These are phyloP conservation scores for Ascochyta lentis DNA, from an alignment of 2,329 filamentous ascomycete genomes.

Conservation along the genomic window DNA sequence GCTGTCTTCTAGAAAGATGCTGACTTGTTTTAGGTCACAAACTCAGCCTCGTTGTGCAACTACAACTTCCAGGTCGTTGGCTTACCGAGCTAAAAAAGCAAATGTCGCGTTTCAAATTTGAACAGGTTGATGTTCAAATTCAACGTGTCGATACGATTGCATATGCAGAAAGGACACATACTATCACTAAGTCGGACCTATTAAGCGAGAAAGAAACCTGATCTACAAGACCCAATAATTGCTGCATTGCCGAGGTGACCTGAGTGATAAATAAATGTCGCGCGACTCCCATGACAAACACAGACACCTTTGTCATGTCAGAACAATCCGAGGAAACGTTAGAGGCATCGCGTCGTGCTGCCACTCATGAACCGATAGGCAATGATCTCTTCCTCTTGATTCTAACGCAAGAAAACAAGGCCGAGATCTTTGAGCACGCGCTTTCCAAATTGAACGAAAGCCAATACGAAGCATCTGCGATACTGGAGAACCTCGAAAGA, in stretches of 20 bases:
- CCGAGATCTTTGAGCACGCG: constrained; percentile 18
- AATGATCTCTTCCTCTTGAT: constrained; percentile 17
- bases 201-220: constrained; percentile 1
- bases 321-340: neutral
- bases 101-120: neutral
- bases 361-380: constrained; percentile 8
- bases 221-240: neutral
- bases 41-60: constrained; percentile 1
- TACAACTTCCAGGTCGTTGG: constrained; percentile 14
- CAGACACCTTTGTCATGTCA: neutral
- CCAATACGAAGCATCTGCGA: constrained; percentile 3
- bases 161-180: neutral
- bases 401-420: constrained; percentile 17
- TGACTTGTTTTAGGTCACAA: neutral
- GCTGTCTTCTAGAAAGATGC: neutral
- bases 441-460: constrained; percentile 8
- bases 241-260: neutral
- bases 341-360: neutral
- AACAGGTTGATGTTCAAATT: neutral
- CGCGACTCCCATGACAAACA: neutral
- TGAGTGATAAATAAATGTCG: neutral
- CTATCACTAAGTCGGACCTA: neutral
- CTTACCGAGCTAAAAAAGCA: neutral
- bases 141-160: neutral
- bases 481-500: constrained; percentile 14